Conservation (phyloP, 1,139 yeast species). For the Dujonia santamariae region DNA sequence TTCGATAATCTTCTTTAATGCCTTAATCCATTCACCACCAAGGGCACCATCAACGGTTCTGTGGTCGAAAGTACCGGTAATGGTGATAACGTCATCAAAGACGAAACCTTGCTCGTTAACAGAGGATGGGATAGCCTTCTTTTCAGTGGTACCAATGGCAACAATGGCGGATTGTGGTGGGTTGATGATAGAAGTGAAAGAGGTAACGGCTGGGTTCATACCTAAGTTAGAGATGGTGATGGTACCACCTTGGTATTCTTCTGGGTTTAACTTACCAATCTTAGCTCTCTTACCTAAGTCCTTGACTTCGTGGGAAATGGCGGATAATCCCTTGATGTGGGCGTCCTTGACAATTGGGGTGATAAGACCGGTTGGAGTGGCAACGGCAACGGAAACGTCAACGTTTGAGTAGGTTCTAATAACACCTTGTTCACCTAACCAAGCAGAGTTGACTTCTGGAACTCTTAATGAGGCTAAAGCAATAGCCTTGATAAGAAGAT, state of each 20-base stretch:
- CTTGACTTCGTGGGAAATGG: constrained; percentile 81
- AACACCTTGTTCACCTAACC: constrained; percentile 86
- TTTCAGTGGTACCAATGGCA: constrained; percentile 91
- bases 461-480: constrained; percentile 87
- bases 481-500: constrained; percentile 89
- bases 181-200: constrained; percentile 95
- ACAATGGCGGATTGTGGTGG: constrained; percentile 95
- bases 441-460: constrained; percentile 91
- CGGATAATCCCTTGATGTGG: constrained; percentile 77
- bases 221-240: constrained; percentile 98
- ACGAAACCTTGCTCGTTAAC: constrained; percentile 89
- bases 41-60: constrained; percentile 96
- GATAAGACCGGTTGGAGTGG: constrained; percentile 95
- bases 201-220: constrained; percentile 90
- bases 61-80: constrained; percentile 98
- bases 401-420: constrained; percentile 90
- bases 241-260: constrained; percentile 99
- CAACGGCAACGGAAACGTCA: constrained; percentile 97
- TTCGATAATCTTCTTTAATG: constrained; percentile 85
- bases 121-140: constrained; percentile 90
- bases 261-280: constrained; percentile 86
- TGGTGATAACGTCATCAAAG: constrained; percentile 85
- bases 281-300: constrained; percentile 96
- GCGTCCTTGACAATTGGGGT: constrained; percentile 94
- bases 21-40: constrained; percentile 96